Base-by-base conservation (phyloP, 2,329 filamentous ascomycete species). In the Calonectria ilicicola region DNA sequence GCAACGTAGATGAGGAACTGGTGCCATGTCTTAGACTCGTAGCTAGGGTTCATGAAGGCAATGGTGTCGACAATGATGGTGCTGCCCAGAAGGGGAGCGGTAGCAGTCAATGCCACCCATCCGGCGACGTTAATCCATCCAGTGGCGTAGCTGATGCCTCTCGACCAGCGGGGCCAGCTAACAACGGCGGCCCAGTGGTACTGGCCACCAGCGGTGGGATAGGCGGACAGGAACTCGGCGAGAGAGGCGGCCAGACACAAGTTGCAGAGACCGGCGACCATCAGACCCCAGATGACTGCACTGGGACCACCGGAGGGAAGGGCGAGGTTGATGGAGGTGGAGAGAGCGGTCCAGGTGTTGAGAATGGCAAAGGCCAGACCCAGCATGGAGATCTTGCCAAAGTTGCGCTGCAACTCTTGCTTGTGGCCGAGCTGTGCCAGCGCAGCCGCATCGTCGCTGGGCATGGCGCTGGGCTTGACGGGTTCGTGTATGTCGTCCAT, bases 91-190 rank as follows among this genome's bases (percentile, higher is more conserved):
- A 94, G 85, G 1, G 92, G 92, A 19, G 90, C 93, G 0, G 92
- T 93, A 9, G 93, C 93, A 5, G 91, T 91, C 66, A 95, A 83
- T 12, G 91, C 90, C 38, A 94, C 91, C 91, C 93, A 94, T 19
- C 92, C 93, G n/a, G 91, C 91, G 44, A 91, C 89, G 77, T 92
- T 93, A 81, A 92, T 93, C 92, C 93, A 95, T 32, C 93, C 93
- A 0, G 92, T 94, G 58, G 91, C 89, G 86, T 92, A 95, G 58
- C 91, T 92, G 14, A 94, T 87, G 35, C 91, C 85, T 0, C 91
- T 90, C 21, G 90, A 89, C 86, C 88, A 93, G 68, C 83, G 84
- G 71, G 88, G 86, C 86, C 91, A 92, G 38, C 89, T 87, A 74
- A 94, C 84, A 64, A 91, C 84, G 67, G 93, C 92, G 3, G 92